Conservation (phyloP, 2,329 filamentous ascomycete species). For the Hymenoscyphus salicellus region DNA sequence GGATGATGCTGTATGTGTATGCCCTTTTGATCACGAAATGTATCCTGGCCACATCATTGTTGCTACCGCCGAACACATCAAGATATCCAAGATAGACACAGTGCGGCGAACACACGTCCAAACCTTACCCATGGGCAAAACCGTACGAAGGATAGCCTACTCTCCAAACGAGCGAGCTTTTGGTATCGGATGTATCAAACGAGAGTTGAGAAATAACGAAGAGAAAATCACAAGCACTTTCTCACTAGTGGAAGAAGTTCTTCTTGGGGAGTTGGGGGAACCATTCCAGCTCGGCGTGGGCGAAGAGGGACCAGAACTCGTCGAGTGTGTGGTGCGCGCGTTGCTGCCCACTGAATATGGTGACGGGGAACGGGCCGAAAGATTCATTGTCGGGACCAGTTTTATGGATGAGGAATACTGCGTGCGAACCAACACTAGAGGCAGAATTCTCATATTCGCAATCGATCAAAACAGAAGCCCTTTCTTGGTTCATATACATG, state of each 20-base stretch:
- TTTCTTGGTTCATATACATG: conserved; percentile 66
- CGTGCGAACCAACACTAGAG: conserved; percentile 51
- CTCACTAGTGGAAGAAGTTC: conserved; percentile 83
- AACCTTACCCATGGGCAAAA: conserved; percentile 73
- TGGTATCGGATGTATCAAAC: conserved; percentile 79
- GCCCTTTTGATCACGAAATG: conserved; percentile 75
- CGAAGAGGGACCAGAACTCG: conserved; percentile 61
- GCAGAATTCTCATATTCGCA: conserved; percentile 81
- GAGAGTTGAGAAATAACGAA: conserved; percentile 65
- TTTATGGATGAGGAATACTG: conserved; percentile 55
- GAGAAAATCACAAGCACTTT: conserved; percentile 80
- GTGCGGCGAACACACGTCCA: conserved; percentile 87
- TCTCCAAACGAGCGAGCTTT: conserved; percentile 76
- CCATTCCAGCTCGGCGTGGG: conserved; percentile 58
- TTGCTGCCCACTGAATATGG: conserved; percentile 62
- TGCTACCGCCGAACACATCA: conserved; percentile 72
- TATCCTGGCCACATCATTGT: conserved; percentile 80
- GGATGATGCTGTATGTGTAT: conserved; percentile 77
- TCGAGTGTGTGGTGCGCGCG: conserved; percentile 80
- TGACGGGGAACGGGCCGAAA: conserved; percentile 58
- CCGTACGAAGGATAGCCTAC: conserved; percentile 83
- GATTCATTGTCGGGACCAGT: conserved; percentile 89
- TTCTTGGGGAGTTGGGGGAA: conserved; percentile 73
- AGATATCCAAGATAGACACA: conserved; percentile 76
- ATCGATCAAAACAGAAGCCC: conserved; percentile 72